Conservation (phyloP, 495 filamentous ascomycete species). For the Glarea lozoyensis region DNA sequence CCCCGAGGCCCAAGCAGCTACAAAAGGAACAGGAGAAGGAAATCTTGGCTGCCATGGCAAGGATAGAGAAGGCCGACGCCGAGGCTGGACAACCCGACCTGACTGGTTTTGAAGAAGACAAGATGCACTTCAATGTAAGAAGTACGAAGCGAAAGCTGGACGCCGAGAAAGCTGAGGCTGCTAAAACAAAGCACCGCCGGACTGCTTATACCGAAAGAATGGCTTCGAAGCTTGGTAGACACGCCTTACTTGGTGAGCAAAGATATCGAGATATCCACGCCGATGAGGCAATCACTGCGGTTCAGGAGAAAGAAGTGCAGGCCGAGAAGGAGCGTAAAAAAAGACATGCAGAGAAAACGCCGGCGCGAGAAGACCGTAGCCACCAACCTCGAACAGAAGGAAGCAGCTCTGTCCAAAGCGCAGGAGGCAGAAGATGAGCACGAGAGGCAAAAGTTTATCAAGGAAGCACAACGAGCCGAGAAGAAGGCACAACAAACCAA, state of each 20-base stretch:
- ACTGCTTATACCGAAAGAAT: slow-evolving; percentile 24
- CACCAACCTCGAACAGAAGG: slow-evolving; percentile 74
- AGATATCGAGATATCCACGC: slow-evolving; percentile 39
- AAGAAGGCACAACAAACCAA: slow-evolving; percentile 83
- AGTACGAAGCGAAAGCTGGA: slow-evolving; percentile 52
- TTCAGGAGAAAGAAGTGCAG: slow-evolving; percentile 79
- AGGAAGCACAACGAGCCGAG: slow-evolving; percentile 74
- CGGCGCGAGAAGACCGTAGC: slow-evolving; percentile 94
- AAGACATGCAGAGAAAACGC: slow-evolving; percentile 97
- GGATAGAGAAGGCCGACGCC: slow-evolving; percentile 63
- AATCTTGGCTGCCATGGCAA: slow-evolving; percentile 50
- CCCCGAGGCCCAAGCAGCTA: slow-evolving; percentile 33
- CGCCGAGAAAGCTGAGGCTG: slow-evolving; percentile 44
- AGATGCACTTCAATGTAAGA: slow-evolving; percentile 41
- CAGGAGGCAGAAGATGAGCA: slow-evolving; percentile 65
- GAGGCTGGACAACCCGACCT: slow-evolving; percentile 61
- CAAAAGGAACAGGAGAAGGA: slow-evolving; percentile 60
- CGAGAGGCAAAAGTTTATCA: slow-evolving; percentile 66
- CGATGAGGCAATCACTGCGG: slow-evolving; percentile 68
- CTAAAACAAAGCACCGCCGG: slow-evolving; percentile 48
- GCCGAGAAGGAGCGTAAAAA: slow-evolving; percentile 99
- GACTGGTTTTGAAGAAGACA: slow-evolving; percentile 51
- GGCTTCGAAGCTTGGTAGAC: slow-evolving; percentile 30
- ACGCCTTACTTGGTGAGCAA: slow-evolving; percentile 39
- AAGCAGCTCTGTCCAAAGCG: slow-evolving; percentile 69